Percentiles rank a stretch among this genome's conserved stretches.
Conservation (phyloP, 148 eudicot species). For the Heliosperma pusillum region DNA sequence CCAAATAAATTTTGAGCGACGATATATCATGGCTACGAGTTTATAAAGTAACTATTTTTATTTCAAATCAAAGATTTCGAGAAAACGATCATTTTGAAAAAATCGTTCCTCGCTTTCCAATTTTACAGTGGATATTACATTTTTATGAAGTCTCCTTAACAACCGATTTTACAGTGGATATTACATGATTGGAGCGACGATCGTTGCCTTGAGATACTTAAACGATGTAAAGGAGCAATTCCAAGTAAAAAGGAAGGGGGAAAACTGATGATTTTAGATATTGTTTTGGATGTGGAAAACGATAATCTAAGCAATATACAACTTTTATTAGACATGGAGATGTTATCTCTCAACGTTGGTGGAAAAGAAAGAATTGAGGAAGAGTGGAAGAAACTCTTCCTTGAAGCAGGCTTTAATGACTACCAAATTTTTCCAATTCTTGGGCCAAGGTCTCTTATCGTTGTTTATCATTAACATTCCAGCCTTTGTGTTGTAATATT, state of each 20-base stretch:
- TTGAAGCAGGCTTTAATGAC: constrained; percentile 16
- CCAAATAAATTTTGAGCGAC: too few species aligned
- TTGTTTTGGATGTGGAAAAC: constrained; percentile 2
- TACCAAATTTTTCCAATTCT: constrained; percentile 5
- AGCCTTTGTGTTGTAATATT: too few species aligned
- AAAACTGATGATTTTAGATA: constrained; percentile 21
- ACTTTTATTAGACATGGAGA: constrained; percentile 8
- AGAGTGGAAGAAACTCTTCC: constrained; percentile 26
- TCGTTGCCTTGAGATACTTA: constrained; percentile 18
- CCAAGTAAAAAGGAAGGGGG: constrained; percentile 19
- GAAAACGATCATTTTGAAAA: too few species aligned
- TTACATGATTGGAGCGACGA: constrained; percentile 28
- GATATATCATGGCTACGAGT: too few species aligned
- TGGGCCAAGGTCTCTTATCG: constrained; percentile 23
- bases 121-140: neutral
- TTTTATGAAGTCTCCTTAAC: neutral
- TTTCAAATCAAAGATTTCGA: too few species aligned
- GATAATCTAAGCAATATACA: neutral
- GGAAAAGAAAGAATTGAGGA: constrained; percentile 24
- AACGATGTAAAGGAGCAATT: constrained; percentile 21
- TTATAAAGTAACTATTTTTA: too few species aligned
- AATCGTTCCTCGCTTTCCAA: too few species aligned
- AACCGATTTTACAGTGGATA: constrained; percentile 12
- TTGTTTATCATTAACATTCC: constrained; percentile 13
- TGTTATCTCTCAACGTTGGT: constrained; percentile 2